Evolutionary conservation across 2,329 filamentous ascomycete species (phyloP).

Genomic region (Hypoxylon sp.): DNA sequence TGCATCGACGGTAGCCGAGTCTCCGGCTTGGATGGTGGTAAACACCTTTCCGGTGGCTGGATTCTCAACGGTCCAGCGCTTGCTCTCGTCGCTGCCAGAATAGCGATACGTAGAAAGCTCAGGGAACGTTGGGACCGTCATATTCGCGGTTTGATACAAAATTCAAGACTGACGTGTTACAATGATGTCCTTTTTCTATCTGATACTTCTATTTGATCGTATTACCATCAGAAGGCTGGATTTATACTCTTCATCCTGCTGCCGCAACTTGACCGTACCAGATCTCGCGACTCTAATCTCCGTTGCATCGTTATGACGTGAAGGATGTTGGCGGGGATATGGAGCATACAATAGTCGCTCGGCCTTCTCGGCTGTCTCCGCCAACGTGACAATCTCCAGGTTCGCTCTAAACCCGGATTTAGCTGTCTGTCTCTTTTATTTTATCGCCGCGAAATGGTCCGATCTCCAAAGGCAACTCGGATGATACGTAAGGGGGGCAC

Average conservation of each 20-base stretch:
- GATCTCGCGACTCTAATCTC: conserved; percentile 18
- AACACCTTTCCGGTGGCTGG: conserved; percentile 27
- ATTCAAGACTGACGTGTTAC: neutral
- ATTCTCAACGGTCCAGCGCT: conserved; percentile 23
- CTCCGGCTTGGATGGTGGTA: conserved; percentile 28
- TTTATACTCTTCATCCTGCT: conserved; percentile 1
- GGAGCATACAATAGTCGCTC: neutral
- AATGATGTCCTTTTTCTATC: conserved; percentile 4
- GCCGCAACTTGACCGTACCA: neutral
- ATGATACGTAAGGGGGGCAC: neutral
- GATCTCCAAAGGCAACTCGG: neutral
- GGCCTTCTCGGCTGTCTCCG: neutral
- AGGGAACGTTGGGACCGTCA: conserved; percentile 7
- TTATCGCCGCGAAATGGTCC: neutral
- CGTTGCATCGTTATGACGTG: neutral
- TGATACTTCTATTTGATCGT: neutral
- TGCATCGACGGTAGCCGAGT: conserved; percentile 19
- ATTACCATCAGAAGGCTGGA: neutral
- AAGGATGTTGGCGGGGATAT: neutral
- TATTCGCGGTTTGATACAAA: neutral
- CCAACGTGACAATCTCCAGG: neutral
- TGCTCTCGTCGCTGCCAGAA: conserved; percentile 17
- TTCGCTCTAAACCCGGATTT: conserved; percentile 11
- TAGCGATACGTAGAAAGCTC: conserved; percentile 24
- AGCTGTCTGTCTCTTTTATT: neutral